Base-by-base conservation (phyloP, 2,329 filamentous ascomycete species). In the Aureobasidium uvarum region DNA sequence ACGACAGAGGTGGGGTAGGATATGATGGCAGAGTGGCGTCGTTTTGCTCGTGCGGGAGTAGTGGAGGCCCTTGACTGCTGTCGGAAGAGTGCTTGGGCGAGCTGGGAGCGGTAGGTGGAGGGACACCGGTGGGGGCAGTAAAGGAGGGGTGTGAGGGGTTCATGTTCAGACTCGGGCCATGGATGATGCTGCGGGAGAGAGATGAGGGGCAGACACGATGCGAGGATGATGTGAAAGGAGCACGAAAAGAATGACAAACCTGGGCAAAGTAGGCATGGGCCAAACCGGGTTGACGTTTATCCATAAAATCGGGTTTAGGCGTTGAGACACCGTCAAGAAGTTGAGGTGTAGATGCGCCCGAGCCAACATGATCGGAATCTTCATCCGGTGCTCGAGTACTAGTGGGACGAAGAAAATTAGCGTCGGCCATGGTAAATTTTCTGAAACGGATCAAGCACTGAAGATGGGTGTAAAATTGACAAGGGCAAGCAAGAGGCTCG, bases 221-320 rank as follows among this genome's bases (percentile, higher is more conserved):
- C 68, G 67, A 54, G 48, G 60, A 33, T 33, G 59, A 16, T 50
- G 60, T 54, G 39, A 45, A 54, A 48, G 60, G 48, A 63, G 50
- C 48, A 48, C 77, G 75, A 87, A 88, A 86, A 83, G 85, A 86
- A 84, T 86, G 85, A 97, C 95, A 89, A 96, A 99, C 95, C 94
- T 99, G 95, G 83, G 89, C 90, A 85, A 98, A 96, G 84, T 95
- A 97, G 84, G 89, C 96, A 78, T 88, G 86, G 95, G 89, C 11
- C 82, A 98, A 96, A 77, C 92, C 91, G 71, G 95, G 95, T 76
- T 96, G 84, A 80, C 95, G 90, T 81, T 96, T 97, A 82, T 99
- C 95, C 75, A 90, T 89, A 69, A 90, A 89, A 80, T 98, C 94
- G 71, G 95, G 95, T 74, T 93, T 90, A 71, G 95, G 95, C 69